A percentile compares a stretch with the other conserved stretches of the same genome.
Conservation (phyloP, 768 basidiomycete genomes). For the Amanita exitialis region DNA sequence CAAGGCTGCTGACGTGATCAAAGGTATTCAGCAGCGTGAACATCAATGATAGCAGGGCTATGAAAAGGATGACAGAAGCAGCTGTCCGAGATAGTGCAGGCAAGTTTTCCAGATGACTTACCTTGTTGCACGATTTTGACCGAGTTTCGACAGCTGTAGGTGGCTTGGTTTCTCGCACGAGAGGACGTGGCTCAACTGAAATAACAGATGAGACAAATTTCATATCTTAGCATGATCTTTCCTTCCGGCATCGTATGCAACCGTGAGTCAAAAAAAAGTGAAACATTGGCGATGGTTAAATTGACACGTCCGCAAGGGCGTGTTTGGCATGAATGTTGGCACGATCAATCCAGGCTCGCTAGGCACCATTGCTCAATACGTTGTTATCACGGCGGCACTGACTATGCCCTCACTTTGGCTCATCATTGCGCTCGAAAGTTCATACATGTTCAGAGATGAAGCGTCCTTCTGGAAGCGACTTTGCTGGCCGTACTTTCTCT, state of each 20-base stretch:
- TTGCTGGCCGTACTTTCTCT: slow-evolving; percentile 24
- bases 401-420: slow-evolving; percentile 45
- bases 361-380: slow-evolving; percentile 32
- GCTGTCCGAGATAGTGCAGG: slow-evolving; percentile 23
- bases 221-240: slow-evolving; percentile 40
- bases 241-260: slow-evolving; percentile 42
- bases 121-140: background rate
- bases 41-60: slow-evolving; percentile 34
- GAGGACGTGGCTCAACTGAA: background rate
- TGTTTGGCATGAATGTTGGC: slow-evolving; percentile 52
- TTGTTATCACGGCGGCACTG: slow-evolving; percentile 31
- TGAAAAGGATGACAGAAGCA: slow-evolving; percentile 30
- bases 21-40: slow-evolving; percentile 39
- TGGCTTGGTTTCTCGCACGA: background rate
- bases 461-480: slow-evolving; percentile 21
- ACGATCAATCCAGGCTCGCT: slow-evolving; percentile 27
- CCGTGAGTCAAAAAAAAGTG: slow-evolving; percentile 21
- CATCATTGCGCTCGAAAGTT: slow-evolving; percentile 43
- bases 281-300: background rate
- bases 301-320: slow-evolving; percentile 21
- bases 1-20: background rate
- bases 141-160: slow-evolving; percentile 10
- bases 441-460: slow-evolving; percentile 20
- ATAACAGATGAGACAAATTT: slow-evolving; percentile 26
- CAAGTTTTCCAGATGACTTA: slow-evolving; percentile 3